These are phyloP conservation scores for Penicillium verrucosum DNA, from an alignment of 2,329 filamentous ascomycete genomes.

Conservation along the genomic window DNA sequence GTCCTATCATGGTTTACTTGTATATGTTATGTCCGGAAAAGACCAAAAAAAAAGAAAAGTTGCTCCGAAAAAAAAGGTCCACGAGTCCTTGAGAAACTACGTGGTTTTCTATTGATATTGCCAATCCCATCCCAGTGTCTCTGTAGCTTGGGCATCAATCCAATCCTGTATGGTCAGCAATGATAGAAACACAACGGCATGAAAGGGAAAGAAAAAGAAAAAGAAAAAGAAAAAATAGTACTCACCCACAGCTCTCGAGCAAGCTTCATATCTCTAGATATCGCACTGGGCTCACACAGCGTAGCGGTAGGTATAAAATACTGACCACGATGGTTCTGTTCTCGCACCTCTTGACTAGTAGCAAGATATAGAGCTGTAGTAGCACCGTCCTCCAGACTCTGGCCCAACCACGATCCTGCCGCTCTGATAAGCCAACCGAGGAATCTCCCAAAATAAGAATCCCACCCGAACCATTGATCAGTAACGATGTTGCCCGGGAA, in stretches of 20 bases:
- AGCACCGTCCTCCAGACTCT: slow-evolving; percentile 29
- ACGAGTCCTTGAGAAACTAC: not conserved
- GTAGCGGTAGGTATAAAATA: slow-evolving; percentile 41
- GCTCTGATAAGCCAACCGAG: slow-evolving; percentile 22
- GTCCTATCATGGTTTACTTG: not conserved
- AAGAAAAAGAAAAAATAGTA: not conserved
- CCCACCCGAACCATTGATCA: slow-evolving; percentile 31
- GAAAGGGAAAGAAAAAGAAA: no score
- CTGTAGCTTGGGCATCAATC: slow-evolving; percentile 18
- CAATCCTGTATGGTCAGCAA: slow-evolving; percentile 15
- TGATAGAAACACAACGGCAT: not conserved
- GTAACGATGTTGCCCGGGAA: slow-evolving; percentile 36
- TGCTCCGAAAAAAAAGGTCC: not conserved
- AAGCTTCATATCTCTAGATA: slow-evolving; percentile 31
- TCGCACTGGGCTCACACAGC: slow-evolving; percentile 22
- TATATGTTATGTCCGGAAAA: not conserved
- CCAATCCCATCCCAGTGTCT: slow-evolving; percentile 14
- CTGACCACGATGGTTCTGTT: slow-evolving; percentile 25
- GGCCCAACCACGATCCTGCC: slow-evolving; percentile 23
- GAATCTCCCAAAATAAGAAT: slow-evolving; percentile 23
- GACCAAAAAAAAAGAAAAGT: not conserved
- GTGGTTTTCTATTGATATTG: not conserved
- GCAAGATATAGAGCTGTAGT: slow-evolving; percentile 32
- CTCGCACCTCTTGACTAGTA: slow-evolving; percentile 23
- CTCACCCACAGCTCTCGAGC: slow-evolving; percentile 39